Evolutionary conservation across 371 early-diverging fungal genomes (phyloP).

Genomic region (Rhizopus microsporus): DNA sequence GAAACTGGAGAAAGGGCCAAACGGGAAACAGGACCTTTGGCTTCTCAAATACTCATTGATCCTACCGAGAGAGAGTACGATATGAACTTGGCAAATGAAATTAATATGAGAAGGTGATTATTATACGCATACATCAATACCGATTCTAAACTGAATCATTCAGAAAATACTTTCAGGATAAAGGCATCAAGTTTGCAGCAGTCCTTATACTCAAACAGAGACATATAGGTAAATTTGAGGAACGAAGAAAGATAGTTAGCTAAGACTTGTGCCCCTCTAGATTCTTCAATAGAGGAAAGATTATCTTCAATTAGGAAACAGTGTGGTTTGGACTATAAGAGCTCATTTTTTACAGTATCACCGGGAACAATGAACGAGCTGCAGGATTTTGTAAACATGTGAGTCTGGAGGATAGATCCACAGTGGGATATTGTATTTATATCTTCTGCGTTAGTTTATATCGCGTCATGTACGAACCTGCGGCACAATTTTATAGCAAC

Average conservation of each 20-base stretch:
- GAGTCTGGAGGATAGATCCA: conserved; percentile 11
- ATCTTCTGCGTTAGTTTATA: conserved; percentile 54
- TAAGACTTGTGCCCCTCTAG: conserved; percentile 13
- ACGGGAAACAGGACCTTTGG: conserved; percentile 61
- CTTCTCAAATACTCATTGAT: conserved; percentile 47
- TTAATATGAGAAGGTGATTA: conserved; percentile 64
- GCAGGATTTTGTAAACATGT: conserved; percentile 71
- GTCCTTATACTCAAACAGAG: conserved; percentile 63
- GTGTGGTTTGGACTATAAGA: conserved; percentile 66
- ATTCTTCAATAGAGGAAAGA: conserved; percentile 68
- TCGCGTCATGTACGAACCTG: conserved; percentile 65
- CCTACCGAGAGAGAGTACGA: conserved; percentile 67
- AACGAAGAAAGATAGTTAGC: too few relatives aligned
- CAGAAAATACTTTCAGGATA: conserved; percentile 68
- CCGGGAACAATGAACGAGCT: conserved; percentile 53
- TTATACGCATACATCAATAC: neutral
- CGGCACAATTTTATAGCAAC: conserved; percentile 73
- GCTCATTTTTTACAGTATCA: conserved; percentile 65
- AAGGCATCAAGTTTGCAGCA: conserved; percentile 73
- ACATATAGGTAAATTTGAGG: conserved; percentile 47
- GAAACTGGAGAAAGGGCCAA: conserved; percentile 31
- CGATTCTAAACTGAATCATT: neutral
- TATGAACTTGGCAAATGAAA: conserved; percentile 57
- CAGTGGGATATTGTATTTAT: neutral
- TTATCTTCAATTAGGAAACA: conserved; percentile 60